These are phyloP conservation scores for Gamarada debralockiae DNA, from an alignment of 495 filamentous ascomycete genomes.

Conservation along the genomic window DNA sequence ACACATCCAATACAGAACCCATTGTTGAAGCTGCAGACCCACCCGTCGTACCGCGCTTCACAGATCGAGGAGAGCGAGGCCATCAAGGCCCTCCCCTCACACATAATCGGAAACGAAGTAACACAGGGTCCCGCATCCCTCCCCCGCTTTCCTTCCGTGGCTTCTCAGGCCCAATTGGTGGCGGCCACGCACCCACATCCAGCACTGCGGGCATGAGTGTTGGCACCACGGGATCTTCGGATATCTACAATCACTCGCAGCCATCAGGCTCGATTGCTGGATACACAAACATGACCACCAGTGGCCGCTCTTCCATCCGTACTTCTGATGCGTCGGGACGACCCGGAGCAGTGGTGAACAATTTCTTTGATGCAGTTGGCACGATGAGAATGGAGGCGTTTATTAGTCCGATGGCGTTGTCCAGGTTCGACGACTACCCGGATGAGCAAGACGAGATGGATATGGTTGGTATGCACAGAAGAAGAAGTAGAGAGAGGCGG, in stretches of 20 bases:
- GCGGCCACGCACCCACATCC: slow-evolving; percentile 44
- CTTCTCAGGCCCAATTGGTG: slow-evolving; percentile 60
- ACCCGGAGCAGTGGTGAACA: slow-evolving; percentile 36
- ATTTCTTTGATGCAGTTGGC: slow-evolving; percentile 75
- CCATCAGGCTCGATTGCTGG: slow-evolving; percentile 27
- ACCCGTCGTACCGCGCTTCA: slow-evolving; percentile 75
- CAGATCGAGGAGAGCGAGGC: slow-evolving; percentile 35
- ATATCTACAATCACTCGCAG: slow-evolving; percentile 44
- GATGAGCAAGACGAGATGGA: slow-evolving; percentile 27
- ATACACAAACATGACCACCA: slow-evolving; percentile 48
- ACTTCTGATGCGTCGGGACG: slow-evolving; percentile 25
- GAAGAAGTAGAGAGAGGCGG: slow-evolving; percentile 19
- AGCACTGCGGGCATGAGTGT: slow-evolving; percentile 49
- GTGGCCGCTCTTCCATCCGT: slow-evolving; percentile 37
- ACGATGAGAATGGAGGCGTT: slow-evolving; percentile 98
- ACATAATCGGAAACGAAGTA: slow-evolving; percentile 81
- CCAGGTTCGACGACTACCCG: slow-evolving; percentile 21
- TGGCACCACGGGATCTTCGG: slow-evolving; percentile 52
- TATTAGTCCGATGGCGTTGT: slow-evolving; percentile 52
- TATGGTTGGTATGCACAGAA: slow-evolving; percentile 17
- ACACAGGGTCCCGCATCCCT: slow-evolving; percentile 66
- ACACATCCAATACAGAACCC: slow-evolving; percentile 23
- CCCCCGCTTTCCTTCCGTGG: slow-evolving; percentile 67
- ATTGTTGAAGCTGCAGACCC: slow-evolving; percentile 57
- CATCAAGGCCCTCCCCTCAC: slow-evolving; percentile 29